Base-by-base conservation (phyloP, 306 rosid species). In the Vigna angularis region DNA sequence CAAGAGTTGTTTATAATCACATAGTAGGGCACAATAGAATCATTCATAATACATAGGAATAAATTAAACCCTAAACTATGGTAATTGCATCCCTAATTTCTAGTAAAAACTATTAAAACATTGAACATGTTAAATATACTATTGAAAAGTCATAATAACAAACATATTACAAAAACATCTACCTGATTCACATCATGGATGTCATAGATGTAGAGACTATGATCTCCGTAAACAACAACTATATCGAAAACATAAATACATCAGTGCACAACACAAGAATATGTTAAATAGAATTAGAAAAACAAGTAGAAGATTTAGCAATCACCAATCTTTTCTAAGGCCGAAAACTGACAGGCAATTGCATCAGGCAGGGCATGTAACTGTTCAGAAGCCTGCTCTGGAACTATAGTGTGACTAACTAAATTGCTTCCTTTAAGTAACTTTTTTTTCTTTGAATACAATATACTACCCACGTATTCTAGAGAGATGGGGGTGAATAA, bases 201-300 rank as follows among this genome's bases (percentile, higher is more conserved):
- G 80, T 87, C 89, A 94, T 94, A 91, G 86, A 89, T 77, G 83
- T 84, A 84, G 74, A 90, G 89, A 79, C 88, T 85, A 64, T 81
- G 94, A 81, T 91, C 91, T 62, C 86, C 81, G 14, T 91, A 91
- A 76, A 90, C 64, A 79, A 91, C 93, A 86, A 88, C 97, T 91
- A 86, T 72, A 75, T 72, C 73, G 75, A 42, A 84, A 74, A 78
- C 71, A 71, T 34, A 68, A 72, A 79, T 20, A 80, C 42, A 45
- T 80, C 51, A 75, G 68, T 30, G n/a, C 36, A 36, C 59, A 55
- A 17, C 20, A 52, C 48, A 51, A 57, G 53, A 66, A 56, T 36
- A 59, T 18, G 56, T 28, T 26, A 73, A 64, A 75, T 67, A 9
- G 42, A 66, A 22, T 20, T 15, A 56, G 56, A 70, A 68, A 79